A percentile compares a stretch with the other conserved stretches of the same genome.
These are phyloP conservation scores for Coccomyxa subellipsoidea DNA, from an alignment of 163 green algal genomes.

Conservation along the genomic window DNA sequence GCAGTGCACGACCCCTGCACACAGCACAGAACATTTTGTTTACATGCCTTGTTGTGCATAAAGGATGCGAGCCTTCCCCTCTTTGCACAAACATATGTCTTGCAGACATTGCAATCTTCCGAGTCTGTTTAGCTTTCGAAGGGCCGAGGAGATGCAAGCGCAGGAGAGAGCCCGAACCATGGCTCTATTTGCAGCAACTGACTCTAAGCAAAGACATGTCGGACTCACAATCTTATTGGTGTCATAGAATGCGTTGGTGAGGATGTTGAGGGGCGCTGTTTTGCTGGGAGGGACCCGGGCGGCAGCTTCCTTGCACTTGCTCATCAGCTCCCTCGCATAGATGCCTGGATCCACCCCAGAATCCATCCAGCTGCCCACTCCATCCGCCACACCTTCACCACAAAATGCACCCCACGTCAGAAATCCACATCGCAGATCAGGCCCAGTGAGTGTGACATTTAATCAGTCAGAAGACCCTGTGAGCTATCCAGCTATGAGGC, in stretches of 20 bases:
- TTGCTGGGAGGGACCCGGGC: not conserved
- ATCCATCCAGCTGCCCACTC: conserved; percentile 91
- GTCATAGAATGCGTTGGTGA: conserved; percentile 41
- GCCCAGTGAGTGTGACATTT: too few relatives aligned
- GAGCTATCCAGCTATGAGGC: too few relatives aligned
- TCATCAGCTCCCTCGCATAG: conserved; percentile 58
- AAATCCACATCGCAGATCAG: too few relatives aligned
- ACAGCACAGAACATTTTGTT: not conserved
- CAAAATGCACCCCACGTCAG: not conserved
- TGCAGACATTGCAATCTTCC: not conserved
- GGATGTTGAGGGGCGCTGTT: conserved; percentile 17
- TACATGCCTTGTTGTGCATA: not conserved
- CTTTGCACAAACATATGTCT: not conserved
- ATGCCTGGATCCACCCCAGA: conserved; percentile 48
- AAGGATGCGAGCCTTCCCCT: not conserved
- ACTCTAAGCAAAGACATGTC: not conserved
- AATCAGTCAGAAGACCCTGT: too few relatives aligned
- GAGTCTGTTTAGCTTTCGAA: not conserved
- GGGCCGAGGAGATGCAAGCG: not conserved
- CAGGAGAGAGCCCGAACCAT: too few relatives aligned
- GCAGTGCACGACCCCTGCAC: conserved; percentile 76
- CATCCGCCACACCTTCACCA: conserved; percentile 83
- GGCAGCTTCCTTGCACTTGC: conserved; percentile 25
- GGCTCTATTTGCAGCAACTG: too few relatives aligned
- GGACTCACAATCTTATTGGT: conserved; percentile 8